Evolutionary conservation across 352 stramenopile genomes (phyloP).

Genomic region (Globisporangium iwayamae): DNA sequence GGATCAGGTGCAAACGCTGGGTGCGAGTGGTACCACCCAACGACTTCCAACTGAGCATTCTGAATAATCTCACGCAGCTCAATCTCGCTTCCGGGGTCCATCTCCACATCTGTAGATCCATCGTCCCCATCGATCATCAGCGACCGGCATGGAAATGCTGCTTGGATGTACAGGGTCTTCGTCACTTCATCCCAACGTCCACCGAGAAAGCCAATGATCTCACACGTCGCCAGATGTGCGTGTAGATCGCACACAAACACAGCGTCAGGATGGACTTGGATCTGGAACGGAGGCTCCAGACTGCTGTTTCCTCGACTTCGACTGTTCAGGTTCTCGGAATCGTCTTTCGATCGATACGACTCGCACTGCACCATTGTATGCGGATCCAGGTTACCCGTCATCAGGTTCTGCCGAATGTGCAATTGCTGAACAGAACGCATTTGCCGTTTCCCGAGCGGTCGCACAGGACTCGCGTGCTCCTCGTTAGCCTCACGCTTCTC

Average conservation of each 20-base stretch:
- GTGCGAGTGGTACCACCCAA: conserved; percentile 96
- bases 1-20: conserved; percentile 91
- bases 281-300: conserved; percentile 77
- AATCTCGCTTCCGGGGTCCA: conserved; percentile 92
- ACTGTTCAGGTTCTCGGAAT: conserved; percentile 35
- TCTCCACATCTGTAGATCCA: conserved; percentile 93
- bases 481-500: conserved; percentile 2
- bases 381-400: conserved; percentile 68
- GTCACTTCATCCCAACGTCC: conserved; percentile 82
- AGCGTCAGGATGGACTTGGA: conserved; percentile 88
- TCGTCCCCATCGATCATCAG: conserved; percentile 87
- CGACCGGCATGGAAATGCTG: conserved; percentile 90
- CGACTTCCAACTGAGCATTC: conserved; percentile 85
- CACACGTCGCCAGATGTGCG: conserved; percentile 88
- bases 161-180: conserved; percentile 90
- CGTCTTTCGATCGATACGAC: conserved; percentile 39
- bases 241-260: conserved; percentile 92
- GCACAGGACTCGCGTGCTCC: conserved; percentile 14
- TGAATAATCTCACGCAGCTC: conserved; percentile 88
- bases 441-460: conserved; percentile 45
- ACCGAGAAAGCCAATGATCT: conserved; percentile 94
- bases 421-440: conserved; percentile 71
- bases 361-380: conserved; percentile 87
- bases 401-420: conserved; percentile 75
- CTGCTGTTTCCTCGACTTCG: conserved; percentile 38